Evolutionary conservation across 2,329 filamentous ascomycete genomes (phyloP).

Genomic region (Cladosporium austrohemisphaericum): DNA sequence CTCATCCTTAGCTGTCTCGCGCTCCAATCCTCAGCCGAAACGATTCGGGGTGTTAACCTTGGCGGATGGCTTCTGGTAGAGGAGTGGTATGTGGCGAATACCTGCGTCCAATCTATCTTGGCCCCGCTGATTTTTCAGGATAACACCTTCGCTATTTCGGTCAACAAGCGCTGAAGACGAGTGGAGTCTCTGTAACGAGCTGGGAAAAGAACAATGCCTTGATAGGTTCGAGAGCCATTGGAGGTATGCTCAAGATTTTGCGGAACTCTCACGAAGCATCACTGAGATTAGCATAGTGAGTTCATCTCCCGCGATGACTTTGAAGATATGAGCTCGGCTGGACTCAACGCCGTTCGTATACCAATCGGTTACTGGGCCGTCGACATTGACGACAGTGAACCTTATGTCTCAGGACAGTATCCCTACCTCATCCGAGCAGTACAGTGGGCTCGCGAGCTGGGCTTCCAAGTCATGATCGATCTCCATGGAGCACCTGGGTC

Average conservation of each 20-base stretch:
- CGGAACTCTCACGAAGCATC: no score
- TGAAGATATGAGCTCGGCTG: conserved; percentile 22
- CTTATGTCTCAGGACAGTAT: conserved; percentile 23
- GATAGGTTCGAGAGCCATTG: conserved; percentile 23
- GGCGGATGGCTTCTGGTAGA: conserved; percentile 50
- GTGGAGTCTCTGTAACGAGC: conserved; percentile 24
- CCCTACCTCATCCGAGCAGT: conserved; percentile 22
- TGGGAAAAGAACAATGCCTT: conserved; percentile 22
- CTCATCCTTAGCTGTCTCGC: background rate
- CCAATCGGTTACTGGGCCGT: conserved; percentile 28
- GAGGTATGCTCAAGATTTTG: conserved; percentile 6
- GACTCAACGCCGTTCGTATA: conserved; percentile 24
- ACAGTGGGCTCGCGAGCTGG: conserved; percentile 25
- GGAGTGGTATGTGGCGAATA: conserved; percentile 13
- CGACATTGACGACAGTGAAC: conserved; percentile 22
- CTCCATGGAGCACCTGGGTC: conserved; percentile 54
- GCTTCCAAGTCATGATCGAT: conserved; percentile 46
- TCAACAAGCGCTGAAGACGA: conserved; percentile 19
- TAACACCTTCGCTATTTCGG: conserved; percentile 55
- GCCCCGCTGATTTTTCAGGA: conserved; percentile 39
- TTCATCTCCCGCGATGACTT: conserved; percentile 25
- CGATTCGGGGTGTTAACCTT: conserved; percentile 50
- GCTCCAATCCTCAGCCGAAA: conserved; percentile 26
- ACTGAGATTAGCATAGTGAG: background rate
- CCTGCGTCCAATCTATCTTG: no score